Evolutionary conservation across 768 basidiomycete genomes (phyloP), one percentile per base, ranked within the genome.

Genomic region (Melanogaster broomeanus): DNA sequence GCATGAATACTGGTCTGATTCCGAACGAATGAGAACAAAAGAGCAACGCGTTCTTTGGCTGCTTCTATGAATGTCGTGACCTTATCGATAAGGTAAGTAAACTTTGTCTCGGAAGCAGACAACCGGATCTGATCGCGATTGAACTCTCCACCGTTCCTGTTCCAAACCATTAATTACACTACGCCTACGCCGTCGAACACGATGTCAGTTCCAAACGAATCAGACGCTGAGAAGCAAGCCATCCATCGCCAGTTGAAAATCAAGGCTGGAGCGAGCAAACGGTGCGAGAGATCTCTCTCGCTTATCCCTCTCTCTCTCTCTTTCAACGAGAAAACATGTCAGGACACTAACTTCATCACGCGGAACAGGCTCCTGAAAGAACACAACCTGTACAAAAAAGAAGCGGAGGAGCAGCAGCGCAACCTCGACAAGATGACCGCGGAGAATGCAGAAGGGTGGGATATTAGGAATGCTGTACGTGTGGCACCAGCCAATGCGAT

Each of bases 241-340:
- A 62, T 83, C 43, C 77, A 77, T 45, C 79, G 81, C 47, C 88
- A 90, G 60, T 79, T 93, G 55, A 87, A 82, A 69, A 93, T 92
- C 75, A 91, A 90, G 72, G 61, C 83, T 6, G 83, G 83, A 25
- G 80, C 74, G 35, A 79, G 82, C 42, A 79, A 77, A 66, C 77
- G 90, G 90, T 91, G 58, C 60, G 72, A 58, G 39, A 12, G 47
- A 50, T 35, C 52, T 61, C 46, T 56, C 55, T n/a, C 55, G 48
- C 60, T 27, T 53, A 50, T 13, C n/a, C n/a, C n/a, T n/a, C n/a
- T n/a, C n/a, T n/a, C n/a, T 55, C 56, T 42, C 38, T 59, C 35
- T 39, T 28, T 41, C 37, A 28, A 46, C 11, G 12, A 8, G 27
- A 21, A 22, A 45, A 43, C 31, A 31, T 15, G 12, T 30, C 28